Percentiles rank a stretch among this genome's conserved stretches.
Conservation (phyloP, 495 filamentous ascomycete species). For the Oleoguttula mirabilis region DNA sequence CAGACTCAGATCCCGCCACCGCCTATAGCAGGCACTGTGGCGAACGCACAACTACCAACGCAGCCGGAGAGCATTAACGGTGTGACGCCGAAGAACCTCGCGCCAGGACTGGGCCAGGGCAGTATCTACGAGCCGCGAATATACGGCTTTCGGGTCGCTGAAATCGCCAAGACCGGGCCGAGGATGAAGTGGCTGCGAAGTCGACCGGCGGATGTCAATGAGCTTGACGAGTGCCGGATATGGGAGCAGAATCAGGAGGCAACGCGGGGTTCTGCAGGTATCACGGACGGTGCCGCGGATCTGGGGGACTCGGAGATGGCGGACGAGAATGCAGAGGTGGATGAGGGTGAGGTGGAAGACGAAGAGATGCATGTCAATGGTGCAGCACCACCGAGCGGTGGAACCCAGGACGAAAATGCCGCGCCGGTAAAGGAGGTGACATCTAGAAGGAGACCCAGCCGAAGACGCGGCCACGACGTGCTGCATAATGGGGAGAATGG, state of each 20-base stretch:
- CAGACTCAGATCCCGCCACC: constrained; percentile 1
- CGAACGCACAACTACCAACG: constrained; percentile 26
- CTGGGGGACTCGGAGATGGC: constrained; percentile 15
- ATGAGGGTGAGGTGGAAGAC: constrained; percentile 18
- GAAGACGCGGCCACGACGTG: constrained; percentile 6
- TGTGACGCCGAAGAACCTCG: constrained; percentile 67
- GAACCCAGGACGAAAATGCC: too few relatives aligned
- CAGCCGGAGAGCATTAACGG: constrained; percentile 67
- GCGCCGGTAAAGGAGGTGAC: too few relatives aligned
- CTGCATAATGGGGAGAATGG: constrained; percentile 11
- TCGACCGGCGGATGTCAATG: constrained; percentile 63
- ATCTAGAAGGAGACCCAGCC: too few relatives aligned
- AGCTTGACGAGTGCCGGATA: constrained; percentile 65
- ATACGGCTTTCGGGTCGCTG: constrained; percentile 90
- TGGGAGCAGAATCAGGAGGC: constrained; percentile 30
- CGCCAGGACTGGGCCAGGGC: constrained; percentile 69
- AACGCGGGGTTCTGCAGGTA: background rate
- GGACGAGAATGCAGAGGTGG: constrained; percentile 13
- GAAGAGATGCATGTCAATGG: constrained; percentile 13
- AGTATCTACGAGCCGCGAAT: constrained; percentile 90
- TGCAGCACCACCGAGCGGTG: background rate
- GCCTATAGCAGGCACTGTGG: background rate
- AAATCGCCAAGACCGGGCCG: constrained; percentile 72
- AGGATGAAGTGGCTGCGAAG: constrained; percentile 93
- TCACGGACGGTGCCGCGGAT: background rate